Evolutionary conservation across 805 yeast species (phyloP), one percentile per base, ranked within the genome.

Genomic region (Lipomyces japonicus): DNA sequence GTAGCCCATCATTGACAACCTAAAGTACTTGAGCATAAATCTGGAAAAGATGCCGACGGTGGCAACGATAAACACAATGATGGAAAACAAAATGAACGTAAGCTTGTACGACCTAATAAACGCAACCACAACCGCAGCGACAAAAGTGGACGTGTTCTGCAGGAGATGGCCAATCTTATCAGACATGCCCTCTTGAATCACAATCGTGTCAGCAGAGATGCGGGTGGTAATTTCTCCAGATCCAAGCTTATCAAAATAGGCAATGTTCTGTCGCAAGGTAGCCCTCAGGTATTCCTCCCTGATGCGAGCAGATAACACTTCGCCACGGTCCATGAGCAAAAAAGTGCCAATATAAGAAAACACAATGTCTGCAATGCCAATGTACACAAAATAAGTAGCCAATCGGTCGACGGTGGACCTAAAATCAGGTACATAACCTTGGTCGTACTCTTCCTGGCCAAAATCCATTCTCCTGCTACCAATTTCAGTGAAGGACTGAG

Each of bases 211-310:
- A 26, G 66, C 63, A 36, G 72, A 66, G 59, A 70, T 70, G 12
- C 74, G 66, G 9, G 72, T 64, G 14, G 74, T 68, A 30, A 70
- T 68, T 48, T 68, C 70, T 12, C 74, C 74, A 14, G 72, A 63
- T n/a, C 74, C 74, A 4, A 70, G 56, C 32, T 63, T 61, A 54
- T 70, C 74, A 48, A 70, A 71, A 47, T 65, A 71, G 21, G 68
- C 75, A 30, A 70, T 65, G 42, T 70, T 70, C 53, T 70, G 74
- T 31, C 69, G 58, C 46, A 70, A 55, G 10, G 70, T 58, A 1
- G 72, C 65, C 43, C 54, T 42, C 30, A 70, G 57, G 46, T 69
- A 70, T 37, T 61, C 44, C 50, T 66, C 63, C 19, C 73, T 65
- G 52, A 68, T 68, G 12, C 72, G 55, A 9, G 70, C 68, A 1